Percentiles rank a stretch among this genome's conserved stretches.
Conservation (phyloP, 1,284 basidiomycete genomes). For the Pascua sp. region DNA sequence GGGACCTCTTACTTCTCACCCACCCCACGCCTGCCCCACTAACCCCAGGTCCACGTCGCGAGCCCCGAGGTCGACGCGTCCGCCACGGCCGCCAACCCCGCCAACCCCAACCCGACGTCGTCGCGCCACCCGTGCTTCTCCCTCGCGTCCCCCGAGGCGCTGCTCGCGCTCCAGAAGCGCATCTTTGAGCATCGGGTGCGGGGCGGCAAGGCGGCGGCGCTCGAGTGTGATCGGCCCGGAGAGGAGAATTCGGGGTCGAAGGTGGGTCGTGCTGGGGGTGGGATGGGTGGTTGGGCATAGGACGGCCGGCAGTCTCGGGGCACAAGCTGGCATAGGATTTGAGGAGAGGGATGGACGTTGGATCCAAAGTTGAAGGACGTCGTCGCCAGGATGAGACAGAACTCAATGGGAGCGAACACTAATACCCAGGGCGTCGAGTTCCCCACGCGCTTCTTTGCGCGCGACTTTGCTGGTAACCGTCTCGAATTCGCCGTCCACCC, state of each 20-base stretch:
- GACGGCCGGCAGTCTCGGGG: too few relatives aligned
- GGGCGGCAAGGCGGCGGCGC: slow-evolving; percentile 25
- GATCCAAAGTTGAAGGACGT: background rate
- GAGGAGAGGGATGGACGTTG: background rate
- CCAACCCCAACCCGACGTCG: slow-evolving; percentile 14
- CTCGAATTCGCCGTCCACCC: slow-evolving; percentile 35
- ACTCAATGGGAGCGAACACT: background rate
- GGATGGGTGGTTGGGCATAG: too few relatives aligned
- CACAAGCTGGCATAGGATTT: too few relatives aligned
- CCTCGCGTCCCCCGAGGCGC: slow-evolving; percentile 26
- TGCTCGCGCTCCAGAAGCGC: slow-evolving; percentile 35
- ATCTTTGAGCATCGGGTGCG: slow-evolving; percentile 32
- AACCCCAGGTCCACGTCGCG: slow-evolving; percentile 35
- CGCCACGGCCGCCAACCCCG: slow-evolving; percentile 9
- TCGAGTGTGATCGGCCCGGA: slow-evolving; percentile 39
- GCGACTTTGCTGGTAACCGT: slow-evolving; percentile 45
- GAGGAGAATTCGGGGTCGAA: slow-evolving; percentile 39
- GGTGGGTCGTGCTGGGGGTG: slow-evolving; percentile 15
- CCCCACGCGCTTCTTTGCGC: slow-evolving; percentile 43
- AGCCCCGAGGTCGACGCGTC: slow-evolving; percentile 10
- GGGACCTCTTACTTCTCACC: background rate
- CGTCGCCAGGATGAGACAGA: too few relatives aligned
- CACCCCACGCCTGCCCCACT: background rate
- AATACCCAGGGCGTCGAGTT: slow-evolving; percentile 40
- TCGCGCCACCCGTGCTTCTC: slow-evolving; percentile 44